Evolutionary conservation across 139 green algal species (phyloP).

Genomic region (Auxenochlorella pyrenoidosa): DNA sequence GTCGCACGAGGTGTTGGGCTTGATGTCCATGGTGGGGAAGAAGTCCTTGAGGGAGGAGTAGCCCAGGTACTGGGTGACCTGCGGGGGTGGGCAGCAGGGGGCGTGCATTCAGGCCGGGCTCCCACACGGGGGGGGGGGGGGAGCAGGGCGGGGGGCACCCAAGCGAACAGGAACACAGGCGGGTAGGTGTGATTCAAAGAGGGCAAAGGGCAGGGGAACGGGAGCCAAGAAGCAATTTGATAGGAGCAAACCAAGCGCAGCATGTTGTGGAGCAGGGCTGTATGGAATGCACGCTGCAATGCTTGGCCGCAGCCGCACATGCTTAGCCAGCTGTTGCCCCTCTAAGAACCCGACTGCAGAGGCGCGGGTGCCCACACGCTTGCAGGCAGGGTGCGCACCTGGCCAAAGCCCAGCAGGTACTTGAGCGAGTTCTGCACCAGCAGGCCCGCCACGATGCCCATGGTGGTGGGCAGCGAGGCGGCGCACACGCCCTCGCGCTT

Average conservation of each 20-base stretch:
- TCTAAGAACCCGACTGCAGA: too few species aligned
- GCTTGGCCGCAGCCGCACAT: too few species aligned
- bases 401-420: constrained; percentile 91
- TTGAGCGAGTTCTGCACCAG: constrained; percentile 97
- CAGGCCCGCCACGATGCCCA: constrained; percentile 96
- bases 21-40: constrained; percentile 95
- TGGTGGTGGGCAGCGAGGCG: constrained; percentile 96
- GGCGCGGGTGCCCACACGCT: neutral
- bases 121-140: too few species aligned
- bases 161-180: too few species aligned
- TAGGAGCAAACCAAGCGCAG: neutral
- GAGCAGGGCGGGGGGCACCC: too few species aligned
- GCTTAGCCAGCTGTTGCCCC: too few species aligned
- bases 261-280: neutral
- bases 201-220: too few species aligned
- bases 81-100: too few species aligned
- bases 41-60: constrained; percentile 95
- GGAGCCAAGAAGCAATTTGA: neutral
- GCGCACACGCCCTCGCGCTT: constrained; percentile 98
- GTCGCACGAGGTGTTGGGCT: constrained; percentile 83
- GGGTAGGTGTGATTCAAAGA: too few species aligned
- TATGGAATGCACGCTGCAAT: neutral
- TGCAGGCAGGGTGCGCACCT: constrained; percentile 12
- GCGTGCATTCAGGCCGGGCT: too few species aligned
- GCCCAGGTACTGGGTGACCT: constrained; percentile 79